Conservation (phyloP, 345 rosid species). For the Turritis glabra region DNA sequence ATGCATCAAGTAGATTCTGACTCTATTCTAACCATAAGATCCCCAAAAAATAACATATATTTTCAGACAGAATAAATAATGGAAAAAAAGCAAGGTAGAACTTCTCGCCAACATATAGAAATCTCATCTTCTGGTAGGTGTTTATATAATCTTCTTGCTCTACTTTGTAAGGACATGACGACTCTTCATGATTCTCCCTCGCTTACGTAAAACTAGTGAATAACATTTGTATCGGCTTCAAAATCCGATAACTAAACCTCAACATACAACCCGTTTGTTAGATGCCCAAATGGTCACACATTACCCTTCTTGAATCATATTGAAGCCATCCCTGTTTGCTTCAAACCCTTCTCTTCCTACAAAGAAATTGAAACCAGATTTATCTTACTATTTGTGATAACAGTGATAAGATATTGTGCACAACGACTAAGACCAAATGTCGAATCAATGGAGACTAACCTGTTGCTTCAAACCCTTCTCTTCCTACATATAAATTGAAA, state of each 20-base stretch:
- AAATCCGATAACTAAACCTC: neutral
- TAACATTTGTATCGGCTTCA: slow-evolving; percentile 7
- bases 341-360: slow-evolving; percentile 39
- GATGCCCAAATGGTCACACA: neutral
- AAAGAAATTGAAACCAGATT: neutral
- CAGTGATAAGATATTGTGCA: neutral
- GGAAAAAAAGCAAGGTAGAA: neutral
- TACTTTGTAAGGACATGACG: neutral
- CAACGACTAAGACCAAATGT: slow-evolving; percentile 2
- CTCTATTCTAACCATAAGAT: slow-evolving; percentile 10
- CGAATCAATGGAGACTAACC: slow-evolving; percentile 43
- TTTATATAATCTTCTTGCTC: slow-evolving; percentile 7
- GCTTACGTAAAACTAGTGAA: neutral
- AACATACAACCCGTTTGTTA: neutral
- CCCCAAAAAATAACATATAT: slow-evolving; percentile 2
- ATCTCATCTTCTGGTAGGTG: slow-evolving; percentile 20
- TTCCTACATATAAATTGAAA: slow-evolving; percentile 16
- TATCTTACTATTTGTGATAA: neutral
- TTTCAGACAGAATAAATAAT: slow-evolving; percentile 7
- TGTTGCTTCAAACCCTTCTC: slow-evolving; percentile 35
- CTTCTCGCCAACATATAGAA: slow-evolving; percentile 9
- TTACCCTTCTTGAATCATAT: slow-evolving; percentile 16
- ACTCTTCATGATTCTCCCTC: neutral
- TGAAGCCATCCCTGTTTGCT: slow-evolving; percentile 25
- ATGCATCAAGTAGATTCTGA: slow-evolving; percentile 22